A percentile compares a stretch with the other conserved stretches of the same genome.
Evolutionary conservation across 176 grass and related monocot genomes (phyloP).

Genomic region (Hyparrhenia diplandra): DNA sequence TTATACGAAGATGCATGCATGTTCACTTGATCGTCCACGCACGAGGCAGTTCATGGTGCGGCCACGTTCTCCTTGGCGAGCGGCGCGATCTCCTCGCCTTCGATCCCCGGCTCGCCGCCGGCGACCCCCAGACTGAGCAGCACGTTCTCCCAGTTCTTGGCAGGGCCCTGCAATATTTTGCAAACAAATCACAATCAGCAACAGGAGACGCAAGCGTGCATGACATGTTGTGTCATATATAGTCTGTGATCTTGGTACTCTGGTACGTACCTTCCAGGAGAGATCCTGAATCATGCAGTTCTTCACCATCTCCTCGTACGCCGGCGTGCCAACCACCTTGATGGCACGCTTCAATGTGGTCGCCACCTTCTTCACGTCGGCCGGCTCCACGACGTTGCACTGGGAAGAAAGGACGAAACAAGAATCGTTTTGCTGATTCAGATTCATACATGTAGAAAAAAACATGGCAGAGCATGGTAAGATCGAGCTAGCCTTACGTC

Average conservation of each 20-base stretch:
- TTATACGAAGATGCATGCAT: not conserved
- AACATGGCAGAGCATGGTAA: not conserved
- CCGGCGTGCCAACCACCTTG: conserved; percentile 55
- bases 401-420: conserved; percentile 14
- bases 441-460: not conserved
- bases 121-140: conserved; percentile 52
- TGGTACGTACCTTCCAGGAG: conserved; percentile 99
- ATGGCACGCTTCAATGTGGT: conserved; percentile 62
- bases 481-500: conserved; percentile 31
- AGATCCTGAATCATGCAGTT: conserved; percentile 96
- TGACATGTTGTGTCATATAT: too few relatives aligned
- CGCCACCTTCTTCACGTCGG: conserved; percentile 63
- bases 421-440: not conserved
- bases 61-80: conserved; percentile 86
- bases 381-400: conserved; percentile 56
- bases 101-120: conserved; percentile 55
- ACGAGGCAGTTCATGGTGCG: conserved; percentile 84
- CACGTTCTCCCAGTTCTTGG: conserved; percentile 74
- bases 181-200: not conserved
- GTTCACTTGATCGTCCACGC: not conserved
- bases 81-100: conserved; percentile 77
- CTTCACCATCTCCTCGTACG: conserved; percentile 61
- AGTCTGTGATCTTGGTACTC: not conserved
- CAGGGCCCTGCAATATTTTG: conserved; percentile 47
- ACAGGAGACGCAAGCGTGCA: not conserved